A percentile compares a stretch with the other conserved stretches of the same genome.
phyloP scores from a whole-genome alignment of 1,284 basidiomycete species.

The Anthracocystis walkeri region DNA sequence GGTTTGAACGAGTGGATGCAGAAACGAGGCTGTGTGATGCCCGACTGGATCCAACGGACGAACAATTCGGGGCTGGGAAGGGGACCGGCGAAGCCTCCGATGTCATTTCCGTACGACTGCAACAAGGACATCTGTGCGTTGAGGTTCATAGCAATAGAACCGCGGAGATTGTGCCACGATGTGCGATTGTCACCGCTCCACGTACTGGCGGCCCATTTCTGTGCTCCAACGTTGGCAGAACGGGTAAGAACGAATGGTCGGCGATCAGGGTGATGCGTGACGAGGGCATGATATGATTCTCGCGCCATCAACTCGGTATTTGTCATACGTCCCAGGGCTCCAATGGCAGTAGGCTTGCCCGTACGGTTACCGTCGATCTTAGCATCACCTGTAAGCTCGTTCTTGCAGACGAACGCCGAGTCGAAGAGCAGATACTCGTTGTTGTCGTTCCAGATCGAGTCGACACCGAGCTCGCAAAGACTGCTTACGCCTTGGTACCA shows the following conservation, averaged over 20 bases:
- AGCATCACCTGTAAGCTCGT: constrained; percentile 45
- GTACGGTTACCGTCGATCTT: constrained; percentile 39
- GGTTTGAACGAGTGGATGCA: constrained; percentile 71
- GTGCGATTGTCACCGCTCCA: constrained; percentile 71
- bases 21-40: constrained; percentile 62
- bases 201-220: constrained; percentile 71
- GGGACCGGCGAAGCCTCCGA: constrained; percentile 71
- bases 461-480: constrained; percentile 70
- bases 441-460: constrained; percentile 72
- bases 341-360: constrained; percentile 54
- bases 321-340: constrained; percentile 70
- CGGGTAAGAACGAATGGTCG: constrained; percentile 71
- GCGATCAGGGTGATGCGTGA: constrained; percentile 62
- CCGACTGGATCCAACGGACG: constrained; percentile 71
- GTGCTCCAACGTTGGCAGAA: constrained; percentile 71
- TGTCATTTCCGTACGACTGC: constrained; percentile 68
- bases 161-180: constrained; percentile 71
- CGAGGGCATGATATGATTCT: constrained; percentile 68
- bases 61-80: constrained; percentile 71
- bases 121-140: constrained; percentile 69
- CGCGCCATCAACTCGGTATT: constrained; percentile 71
- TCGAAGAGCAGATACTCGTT: constrained; percentile 71
- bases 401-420: constrained; percentile 67
- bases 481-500: constrained; percentile 70
- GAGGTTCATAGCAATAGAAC: constrained; percentile 68